These are phyloP conservation scores for Zygnema cylindricum DNA, from an alignment of 139 green algal genomes.

Conservation along the genomic window DNA sequence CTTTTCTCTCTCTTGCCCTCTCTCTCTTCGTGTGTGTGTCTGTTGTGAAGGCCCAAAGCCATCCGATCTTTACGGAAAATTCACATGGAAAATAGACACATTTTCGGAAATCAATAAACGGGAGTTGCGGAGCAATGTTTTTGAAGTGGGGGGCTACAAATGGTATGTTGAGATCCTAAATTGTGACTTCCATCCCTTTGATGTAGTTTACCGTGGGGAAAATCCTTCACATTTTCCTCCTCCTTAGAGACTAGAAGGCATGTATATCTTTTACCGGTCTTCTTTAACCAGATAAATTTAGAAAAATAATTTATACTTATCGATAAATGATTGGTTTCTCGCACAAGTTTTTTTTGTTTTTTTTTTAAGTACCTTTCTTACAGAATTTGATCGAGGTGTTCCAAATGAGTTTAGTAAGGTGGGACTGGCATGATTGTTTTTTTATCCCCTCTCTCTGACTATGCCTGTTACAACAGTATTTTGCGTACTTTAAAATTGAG, in stretches of 20 bases:
- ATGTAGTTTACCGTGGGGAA: not conserved
- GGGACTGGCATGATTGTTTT: too few species aligned
- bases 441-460: too few species aligned
- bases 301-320: too few species aligned
- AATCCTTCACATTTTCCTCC: not conserved
- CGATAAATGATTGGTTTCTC: too few species aligned
- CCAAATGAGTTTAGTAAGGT: too few species aligned
- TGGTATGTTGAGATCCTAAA: conserved; percentile 84
- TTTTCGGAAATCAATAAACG: conserved; percentile 92
- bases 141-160: conserved; percentile 93
- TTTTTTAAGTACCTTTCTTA: too few species aligned
- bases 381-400: too few species aligned
- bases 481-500: too few species aligned
- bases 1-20: not conserved
- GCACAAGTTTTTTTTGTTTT: too few species aligned
- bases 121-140: conserved; percentile 90
- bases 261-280: not conserved
- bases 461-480: too few species aligned
- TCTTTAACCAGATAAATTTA: not conserved
- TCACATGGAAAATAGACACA: conserved; percentile 97
- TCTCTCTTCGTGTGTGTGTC: conserved; percentile 2
- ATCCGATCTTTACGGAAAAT: conserved; percentile 91
- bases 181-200: not conserved
- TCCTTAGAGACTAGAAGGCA: not conserved
- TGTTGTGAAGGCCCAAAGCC: conserved; percentile 66